These are phyloP conservation scores for Willaertia magna DNA, from an alignment of 208 protist genomes.

Conservation along the genomic window DNA sequence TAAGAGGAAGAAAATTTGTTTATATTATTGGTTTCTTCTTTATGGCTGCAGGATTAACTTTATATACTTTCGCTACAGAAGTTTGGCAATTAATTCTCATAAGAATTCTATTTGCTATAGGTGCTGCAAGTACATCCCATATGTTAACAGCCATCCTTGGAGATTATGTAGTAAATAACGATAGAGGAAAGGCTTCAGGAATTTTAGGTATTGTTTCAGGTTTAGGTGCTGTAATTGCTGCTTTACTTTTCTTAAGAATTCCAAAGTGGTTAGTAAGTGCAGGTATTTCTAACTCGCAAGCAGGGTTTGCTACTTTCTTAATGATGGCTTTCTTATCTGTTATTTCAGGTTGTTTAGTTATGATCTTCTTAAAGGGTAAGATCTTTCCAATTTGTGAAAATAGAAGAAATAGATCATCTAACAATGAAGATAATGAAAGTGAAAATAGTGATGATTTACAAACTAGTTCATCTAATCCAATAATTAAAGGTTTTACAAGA, in stretches of 20 bases:
- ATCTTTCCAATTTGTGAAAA: not conserved
- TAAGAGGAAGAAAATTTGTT: not conserved
- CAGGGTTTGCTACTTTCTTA: not conserved
- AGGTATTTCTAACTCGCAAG: not conserved
- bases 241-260: not conserved
- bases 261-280: not conserved
- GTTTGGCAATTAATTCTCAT: not conserved
- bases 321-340: not conserved
- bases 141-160: constrained; percentile 4
- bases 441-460: not conserved
- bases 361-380: not conserved
- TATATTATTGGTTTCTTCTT: not conserved
- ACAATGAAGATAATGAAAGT: not conserved
- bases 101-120: not conserved
- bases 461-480: not conserved
- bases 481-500: not conserved
- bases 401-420: not conserved
- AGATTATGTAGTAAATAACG: not conserved
- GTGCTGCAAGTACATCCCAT: not conserved
- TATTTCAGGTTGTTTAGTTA: not conserved
- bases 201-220: not conserved
- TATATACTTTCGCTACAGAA: not conserved
- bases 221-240: not conserved
- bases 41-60: not conserved
- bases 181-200: not conserved